These are phyloP conservation scores for Fusarium vanettenii DNA, from an alignment of 2,329 filamentous ascomycete species.

Conservation along the genomic window DNA sequence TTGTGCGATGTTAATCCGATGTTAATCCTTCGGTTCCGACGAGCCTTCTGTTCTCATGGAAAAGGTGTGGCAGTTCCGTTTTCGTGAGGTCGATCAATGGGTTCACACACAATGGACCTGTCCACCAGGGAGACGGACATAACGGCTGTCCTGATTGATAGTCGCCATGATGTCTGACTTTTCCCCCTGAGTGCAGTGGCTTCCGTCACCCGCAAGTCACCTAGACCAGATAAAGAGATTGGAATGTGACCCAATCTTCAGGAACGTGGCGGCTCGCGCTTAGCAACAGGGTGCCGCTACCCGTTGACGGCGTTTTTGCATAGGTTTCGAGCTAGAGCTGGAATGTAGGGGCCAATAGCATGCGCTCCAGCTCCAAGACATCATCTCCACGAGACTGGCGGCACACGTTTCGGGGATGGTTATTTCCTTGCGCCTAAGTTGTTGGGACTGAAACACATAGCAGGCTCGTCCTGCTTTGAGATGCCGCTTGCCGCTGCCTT, in stretches of 20 bases:
- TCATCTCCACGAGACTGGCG: background rate
- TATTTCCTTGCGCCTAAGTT: background rate
- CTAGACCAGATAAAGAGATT: background rate
- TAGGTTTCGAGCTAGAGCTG: background rate
- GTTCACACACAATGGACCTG: background rate
- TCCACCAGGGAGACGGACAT: background rate
- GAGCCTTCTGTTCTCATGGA: background rate
- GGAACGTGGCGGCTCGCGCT: background rate
- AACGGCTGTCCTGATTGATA: background rate
- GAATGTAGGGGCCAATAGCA: background rate
- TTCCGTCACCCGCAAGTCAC: background rate
- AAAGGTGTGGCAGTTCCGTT: background rate
- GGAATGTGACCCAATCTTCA: background rate
- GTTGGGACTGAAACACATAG: background rate
- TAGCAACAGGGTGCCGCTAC: background rate
- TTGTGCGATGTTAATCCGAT: background rate
- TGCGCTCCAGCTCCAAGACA: background rate
- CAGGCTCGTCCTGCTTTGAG: background rate
- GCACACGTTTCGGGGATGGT: background rate
- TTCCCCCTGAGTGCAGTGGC: background rate
- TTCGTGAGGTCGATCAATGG: background rate
- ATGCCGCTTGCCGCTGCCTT: background rate
- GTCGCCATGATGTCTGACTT: background rate
- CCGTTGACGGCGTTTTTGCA: background rate
- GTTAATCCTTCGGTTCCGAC: background rate